phyloP scores from a whole-genome alignment of 2,329 filamentous ascomycete species.

The Colletotrichum phormii region DNA sequence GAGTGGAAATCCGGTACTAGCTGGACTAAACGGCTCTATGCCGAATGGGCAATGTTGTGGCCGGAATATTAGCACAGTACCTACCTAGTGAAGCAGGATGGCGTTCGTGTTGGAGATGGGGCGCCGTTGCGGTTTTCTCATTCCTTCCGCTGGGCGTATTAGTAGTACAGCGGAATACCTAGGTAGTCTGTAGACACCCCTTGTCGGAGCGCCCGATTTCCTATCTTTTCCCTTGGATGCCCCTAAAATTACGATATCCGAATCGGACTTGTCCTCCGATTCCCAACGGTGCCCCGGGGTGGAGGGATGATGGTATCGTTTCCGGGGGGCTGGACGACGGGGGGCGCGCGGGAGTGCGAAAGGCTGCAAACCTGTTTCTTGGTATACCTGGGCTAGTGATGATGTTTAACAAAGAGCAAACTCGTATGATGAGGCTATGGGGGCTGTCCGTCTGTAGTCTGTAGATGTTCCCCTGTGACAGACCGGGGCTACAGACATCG shows the following conservation, averaged over 20 bases:
- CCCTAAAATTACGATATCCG: not conserved
- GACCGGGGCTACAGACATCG: not conserved
- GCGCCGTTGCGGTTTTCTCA: not conserved
- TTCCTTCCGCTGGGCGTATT: not conserved
- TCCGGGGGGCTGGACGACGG: not conserved
- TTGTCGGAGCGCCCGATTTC: not conserved
- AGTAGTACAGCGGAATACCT: not conserved
- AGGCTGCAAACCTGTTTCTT: not conserved
- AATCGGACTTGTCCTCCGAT: not conserved
- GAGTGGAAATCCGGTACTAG: not conserved
- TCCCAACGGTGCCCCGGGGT: not conserved
- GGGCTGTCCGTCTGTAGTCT: not conserved
- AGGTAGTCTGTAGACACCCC: not conserved
- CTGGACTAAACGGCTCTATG: not conserved
- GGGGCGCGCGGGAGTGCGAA: too few relatives aligned
- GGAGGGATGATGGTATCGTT: not conserved
- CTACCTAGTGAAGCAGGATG: too few relatives aligned
- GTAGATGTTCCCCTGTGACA: not conserved
- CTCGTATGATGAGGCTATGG: not conserved
- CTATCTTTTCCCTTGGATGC: not conserved
- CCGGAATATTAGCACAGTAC: not conserved
- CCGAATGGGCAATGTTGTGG: not conserved
- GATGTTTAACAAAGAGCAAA: not conserved
- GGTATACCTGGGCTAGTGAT: not conserved
- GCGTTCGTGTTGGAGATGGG: not conserved